phyloP scores from a whole-genome alignment of 2,329 filamentous ascomycete genomes.

The Fragosphaeria purpurea region DNA sequence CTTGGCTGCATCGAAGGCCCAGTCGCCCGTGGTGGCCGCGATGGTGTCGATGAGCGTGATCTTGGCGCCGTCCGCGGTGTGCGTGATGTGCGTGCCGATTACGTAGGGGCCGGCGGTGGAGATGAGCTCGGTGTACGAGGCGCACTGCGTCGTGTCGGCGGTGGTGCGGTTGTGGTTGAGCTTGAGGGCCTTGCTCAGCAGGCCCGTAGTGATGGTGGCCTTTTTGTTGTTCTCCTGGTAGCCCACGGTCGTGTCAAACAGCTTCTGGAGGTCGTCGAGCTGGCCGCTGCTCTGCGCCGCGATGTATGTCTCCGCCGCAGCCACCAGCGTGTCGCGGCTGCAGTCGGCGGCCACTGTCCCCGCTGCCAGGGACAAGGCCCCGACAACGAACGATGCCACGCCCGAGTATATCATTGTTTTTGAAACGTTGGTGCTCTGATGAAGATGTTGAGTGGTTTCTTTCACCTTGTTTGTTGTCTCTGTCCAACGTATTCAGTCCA shows the following conservation, averaged over 20 bases:
- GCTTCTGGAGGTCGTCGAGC: slow-evolving; percentile 14
- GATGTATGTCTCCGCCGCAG: slow-evolving; percentile 19
- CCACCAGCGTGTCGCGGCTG: slow-evolving; percentile 19
- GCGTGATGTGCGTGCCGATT: slow-evolving; percentile 12
- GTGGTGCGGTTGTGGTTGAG: slow-evolving; percentile 25
- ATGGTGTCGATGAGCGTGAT: slow-evolving; percentile 20
- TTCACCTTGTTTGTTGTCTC: too few species aligned
- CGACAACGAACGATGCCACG: too few species aligned
- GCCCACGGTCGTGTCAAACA: slow-evolving; percentile 17
- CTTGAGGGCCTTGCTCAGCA: slow-evolving; percentile 20
- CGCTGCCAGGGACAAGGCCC: neutral
- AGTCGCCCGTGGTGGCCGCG: slow-evolving; percentile 22
- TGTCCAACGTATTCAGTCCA: too few species aligned
- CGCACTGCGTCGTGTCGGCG: slow-evolving; percentile 23
- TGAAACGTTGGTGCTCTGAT: too few species aligned
- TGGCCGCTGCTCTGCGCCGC: slow-evolving; percentile 17
- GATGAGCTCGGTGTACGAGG: slow-evolving; percentile 33
- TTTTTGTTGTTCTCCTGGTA: slow-evolving; percentile 20
- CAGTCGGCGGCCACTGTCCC: slow-evolving; percentile 14
- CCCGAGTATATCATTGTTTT: slow-evolving; percentile 12
- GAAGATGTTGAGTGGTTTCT: too few species aligned
- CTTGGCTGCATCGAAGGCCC: slow-evolving; percentile 23
- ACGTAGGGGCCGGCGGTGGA: slow-evolving; percentile 18
- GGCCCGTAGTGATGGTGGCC: slow-evolving; percentile 4
- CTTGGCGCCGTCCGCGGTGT: slow-evolving; percentile 4